Conservation (phyloP, 23 red algal genomes). For the Gracilaria vermiculophylla region DNA sequence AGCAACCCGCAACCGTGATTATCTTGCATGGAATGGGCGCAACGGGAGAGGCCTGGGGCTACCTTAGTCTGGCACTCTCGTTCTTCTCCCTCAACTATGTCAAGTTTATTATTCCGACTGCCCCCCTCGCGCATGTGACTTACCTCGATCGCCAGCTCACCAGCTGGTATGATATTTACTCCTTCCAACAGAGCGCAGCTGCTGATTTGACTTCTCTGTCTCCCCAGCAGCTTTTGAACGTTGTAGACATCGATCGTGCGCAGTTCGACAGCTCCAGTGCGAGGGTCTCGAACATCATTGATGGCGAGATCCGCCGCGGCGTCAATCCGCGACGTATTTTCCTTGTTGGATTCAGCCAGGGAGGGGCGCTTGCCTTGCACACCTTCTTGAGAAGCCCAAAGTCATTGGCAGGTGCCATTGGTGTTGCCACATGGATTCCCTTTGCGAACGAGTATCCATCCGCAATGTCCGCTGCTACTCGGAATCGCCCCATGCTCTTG, state of each 20-base stretch:
- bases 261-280: neutral
- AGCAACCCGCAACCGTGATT: conserved; percentile 55
- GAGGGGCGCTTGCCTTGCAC: conserved; percentile 44
- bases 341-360: conserved; percentile 60
- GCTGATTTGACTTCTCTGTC: neutral
- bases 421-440: conserved; percentile 66
- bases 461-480: conserved; percentile 23
- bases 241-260: conserved; percentile 2
- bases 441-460: conserved; percentile 17
- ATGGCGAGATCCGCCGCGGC: conserved; percentile 30
- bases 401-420: conserved; percentile 25
- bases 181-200: neutral
- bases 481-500: neutral
- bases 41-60: conserved; percentile 80
- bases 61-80: conserved; percentile 48
- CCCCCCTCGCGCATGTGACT: conserved; percentile 24
- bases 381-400: conserved; percentile 36
- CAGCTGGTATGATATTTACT: conserved; percentile 74
- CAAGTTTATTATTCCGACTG: conserved; percentile 81
- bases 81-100: conserved; percentile 65
- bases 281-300: conserved; percentile 28
- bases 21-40: conserved; percentile 88
- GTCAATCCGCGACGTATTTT: conserved; percentile 46
- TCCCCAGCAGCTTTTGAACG: neutral
- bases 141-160: conserved; percentile 24